Percentiles rank a stretch among this genome's conserved stretches.
Conservation (phyloP, 1,284 basidiomycete genomes). For the Acaromyces ingoldii region DNA sequence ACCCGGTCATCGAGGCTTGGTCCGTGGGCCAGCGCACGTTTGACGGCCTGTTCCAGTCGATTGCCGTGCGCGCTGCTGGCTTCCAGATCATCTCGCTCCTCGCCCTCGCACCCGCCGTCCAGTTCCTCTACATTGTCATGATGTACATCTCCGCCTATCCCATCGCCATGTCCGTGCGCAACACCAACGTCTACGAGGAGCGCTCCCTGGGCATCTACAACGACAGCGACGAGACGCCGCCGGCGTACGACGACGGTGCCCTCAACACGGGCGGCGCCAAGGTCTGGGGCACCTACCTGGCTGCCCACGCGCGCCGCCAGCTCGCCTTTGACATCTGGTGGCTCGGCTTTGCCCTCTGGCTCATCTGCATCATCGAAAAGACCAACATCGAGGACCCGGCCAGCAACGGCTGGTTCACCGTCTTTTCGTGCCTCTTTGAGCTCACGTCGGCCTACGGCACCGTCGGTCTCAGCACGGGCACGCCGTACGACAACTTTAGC, state of each 20-base stretch:
- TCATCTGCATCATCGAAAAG: constrained; percentile 49
- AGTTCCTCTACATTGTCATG: constrained; percentile 67
- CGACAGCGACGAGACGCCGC: constrained; percentile 17
- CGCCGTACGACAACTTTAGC: constrained; percentile 66
- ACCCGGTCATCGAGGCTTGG: constrained; percentile 65
- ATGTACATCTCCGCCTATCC: constrained; percentile 61
- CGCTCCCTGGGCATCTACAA: constrained; percentile 50
- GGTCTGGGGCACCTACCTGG: constrained; percentile 71
- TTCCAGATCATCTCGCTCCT: constrained; percentile 71
- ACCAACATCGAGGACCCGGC: constrained; percentile 34
- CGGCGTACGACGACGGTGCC: constrained; percentile 6
- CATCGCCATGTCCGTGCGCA: constrained; percentile 70
- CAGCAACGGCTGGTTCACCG: constrained; percentile 40
- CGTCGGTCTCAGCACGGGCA: constrained; percentile 61
- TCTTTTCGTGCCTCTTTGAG: constrained; percentile 66
- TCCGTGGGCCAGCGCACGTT: constrained; percentile 58
- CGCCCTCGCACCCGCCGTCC: constrained; percentile 73
- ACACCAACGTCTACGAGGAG: constrained; percentile 98
- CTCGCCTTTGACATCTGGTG: constrained; percentile 64
- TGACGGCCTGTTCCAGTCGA: constrained; percentile 53
- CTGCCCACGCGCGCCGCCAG: constrained; percentile 75
- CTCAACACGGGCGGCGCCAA: constrained; percentile 31
- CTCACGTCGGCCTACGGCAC: constrained; percentile 67
- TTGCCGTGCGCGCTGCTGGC: constrained; percentile 78
- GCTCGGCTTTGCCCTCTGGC: constrained; percentile 50